Evolutionary conservation across 2,329 filamentous ascomycete genomes (phyloP).

Genomic region (Curvularia verruculosa): DNA sequence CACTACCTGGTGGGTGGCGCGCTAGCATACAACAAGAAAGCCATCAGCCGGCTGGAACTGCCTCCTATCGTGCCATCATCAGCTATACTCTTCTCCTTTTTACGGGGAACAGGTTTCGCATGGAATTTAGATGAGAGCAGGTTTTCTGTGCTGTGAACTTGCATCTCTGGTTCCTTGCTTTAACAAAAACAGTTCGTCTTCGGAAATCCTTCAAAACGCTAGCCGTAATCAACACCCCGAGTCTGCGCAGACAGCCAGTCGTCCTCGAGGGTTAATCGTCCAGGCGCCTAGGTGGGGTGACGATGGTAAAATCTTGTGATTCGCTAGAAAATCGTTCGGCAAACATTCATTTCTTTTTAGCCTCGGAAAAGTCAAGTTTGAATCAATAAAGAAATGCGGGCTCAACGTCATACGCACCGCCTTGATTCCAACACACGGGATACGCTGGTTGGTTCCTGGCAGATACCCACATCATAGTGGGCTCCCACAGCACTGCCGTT

Average conservation of each 20-base stretch:
- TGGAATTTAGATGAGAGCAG: not conserved
- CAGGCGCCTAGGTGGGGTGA: constrained; percentile 4
- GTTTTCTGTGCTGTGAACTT: not conserved
- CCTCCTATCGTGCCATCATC: constrained; percentile 7
- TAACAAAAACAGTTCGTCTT: not conserved
- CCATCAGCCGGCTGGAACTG: constrained; percentile 2
- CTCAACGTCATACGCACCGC: constrained; percentile 6
- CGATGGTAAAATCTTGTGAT: constrained; percentile 3
- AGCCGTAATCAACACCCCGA: not conserved
- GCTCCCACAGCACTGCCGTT: not conserved
- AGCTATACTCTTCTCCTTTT: not conserved
- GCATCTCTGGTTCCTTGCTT: not conserved
- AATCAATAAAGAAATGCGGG: constrained; percentile 10
- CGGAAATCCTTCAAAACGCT: not conserved
- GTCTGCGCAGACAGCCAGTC: constrained; percentile 12
- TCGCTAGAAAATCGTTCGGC: constrained; percentile 13
- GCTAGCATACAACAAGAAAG: constrained; percentile 4
- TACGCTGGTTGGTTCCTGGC: constrained; percentile 11
- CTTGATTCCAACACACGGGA: not conserved
- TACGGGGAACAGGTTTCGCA: not conserved
- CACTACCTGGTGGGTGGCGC: constrained; percentile 1
- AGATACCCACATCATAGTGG: constrained; percentile 7
- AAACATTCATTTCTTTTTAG: not conserved
- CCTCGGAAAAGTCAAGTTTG: constrained; percentile 1
- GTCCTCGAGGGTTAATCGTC: not conserved